Percentiles rank a stretch among this genome's conserved stretches.
Evolutionary conservation across 139 green algal genomes (phyloP).

Genomic region (Coelastrella sp.): DNA sequence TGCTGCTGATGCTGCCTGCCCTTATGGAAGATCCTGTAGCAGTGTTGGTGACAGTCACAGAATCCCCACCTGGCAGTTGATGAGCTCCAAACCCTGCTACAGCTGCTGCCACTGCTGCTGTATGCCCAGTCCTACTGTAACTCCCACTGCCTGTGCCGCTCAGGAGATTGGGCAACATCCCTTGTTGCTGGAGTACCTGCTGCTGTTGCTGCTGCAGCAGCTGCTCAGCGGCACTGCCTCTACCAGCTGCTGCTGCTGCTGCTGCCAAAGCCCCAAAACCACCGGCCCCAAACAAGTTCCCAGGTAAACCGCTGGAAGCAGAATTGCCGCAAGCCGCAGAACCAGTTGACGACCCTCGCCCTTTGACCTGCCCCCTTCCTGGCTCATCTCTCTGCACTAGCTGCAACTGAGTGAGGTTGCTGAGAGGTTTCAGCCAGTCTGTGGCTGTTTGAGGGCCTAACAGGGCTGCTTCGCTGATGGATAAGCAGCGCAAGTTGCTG

Average conservation of each 20-base stretch:
- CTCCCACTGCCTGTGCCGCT: not conserved
- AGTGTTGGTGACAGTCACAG: too few species aligned
- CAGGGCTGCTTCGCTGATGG: slow-evolving; percentile 12
- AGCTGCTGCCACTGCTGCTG: not conserved
- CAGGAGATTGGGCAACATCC: not conserved
- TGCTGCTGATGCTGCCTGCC: not conserved
- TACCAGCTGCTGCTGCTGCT: slow-evolving; percentile 6
- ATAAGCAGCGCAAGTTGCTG: not conserved
- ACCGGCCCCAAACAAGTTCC: not conserved
- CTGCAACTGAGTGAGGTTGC: not conserved
- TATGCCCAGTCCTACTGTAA: not conserved
- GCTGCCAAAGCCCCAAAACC: slow-evolving; percentile 19
- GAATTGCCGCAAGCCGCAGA: not conserved
- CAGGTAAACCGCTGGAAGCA: not conserved
- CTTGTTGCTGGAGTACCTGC: not conserved
- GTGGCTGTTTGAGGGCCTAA: not conserved
- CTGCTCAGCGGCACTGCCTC: slow-evolving; percentile 20
- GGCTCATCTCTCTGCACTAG: slow-evolving; percentile 29
- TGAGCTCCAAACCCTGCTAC: not conserved
- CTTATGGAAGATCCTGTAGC: not conserved
- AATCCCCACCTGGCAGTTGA: not conserved
- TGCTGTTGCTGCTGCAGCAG: slow-evolving; percentile 16
- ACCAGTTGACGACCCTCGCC: not conserved
- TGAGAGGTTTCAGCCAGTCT: slow-evolving; percentile 6
- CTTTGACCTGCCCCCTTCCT: not conserved